Base-by-base conservation (phyloP, 1,139 yeast genomes). In the Geotrichum cucujoidarum region DNA sequence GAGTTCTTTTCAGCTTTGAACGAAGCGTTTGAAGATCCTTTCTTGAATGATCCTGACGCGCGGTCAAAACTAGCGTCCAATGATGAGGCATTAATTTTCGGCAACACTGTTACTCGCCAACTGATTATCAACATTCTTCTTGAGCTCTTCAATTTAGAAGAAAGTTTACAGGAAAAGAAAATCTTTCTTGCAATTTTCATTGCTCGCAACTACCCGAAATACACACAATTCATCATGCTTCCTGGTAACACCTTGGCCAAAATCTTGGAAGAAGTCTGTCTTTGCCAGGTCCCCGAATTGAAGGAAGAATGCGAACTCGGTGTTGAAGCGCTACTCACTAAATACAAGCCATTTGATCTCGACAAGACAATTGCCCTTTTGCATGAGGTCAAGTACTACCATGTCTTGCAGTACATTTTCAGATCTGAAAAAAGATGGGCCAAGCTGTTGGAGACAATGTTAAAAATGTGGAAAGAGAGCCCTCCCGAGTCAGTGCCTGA, bases 131-230 rank as follows among this genome's bases (percentile, higher is more conserved):
- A 82, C 49, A 79, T 83, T 2, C 64, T 84, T 30, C 61, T 81
- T n/a, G 85, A 80, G 41, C 63, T 80, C 11, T 59, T 65, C 38
- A 49, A 57, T 5, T 67, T 3, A 47, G 50, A 31, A 77, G 77
- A 55, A 21, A 46, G 50, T 13, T 34, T 48, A 13, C 32, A 35
- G 14, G 34, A 47, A 10, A 46, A 40, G 21, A 38, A 57, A 16
- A 57, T 60, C 20, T 74, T 74, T 50, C 65, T 86, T 49, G 74
- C 85, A 14, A 75, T 86, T 5, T 89, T 89, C 58, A 68, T 89
- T 27, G 85, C 88, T 0, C 63, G 90, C 47, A 87, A 85, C 60
- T 79, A 81, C 53, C 81, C 95, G 2, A 88, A 88, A 62, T 89
- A 83, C 60, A 72, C 79, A 2, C 96, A 89, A 63, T 88, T 83